Base-by-base conservation (phyloP, 2,329 filamentous ascomycete species). In the Claviceps sp. region DNA sequence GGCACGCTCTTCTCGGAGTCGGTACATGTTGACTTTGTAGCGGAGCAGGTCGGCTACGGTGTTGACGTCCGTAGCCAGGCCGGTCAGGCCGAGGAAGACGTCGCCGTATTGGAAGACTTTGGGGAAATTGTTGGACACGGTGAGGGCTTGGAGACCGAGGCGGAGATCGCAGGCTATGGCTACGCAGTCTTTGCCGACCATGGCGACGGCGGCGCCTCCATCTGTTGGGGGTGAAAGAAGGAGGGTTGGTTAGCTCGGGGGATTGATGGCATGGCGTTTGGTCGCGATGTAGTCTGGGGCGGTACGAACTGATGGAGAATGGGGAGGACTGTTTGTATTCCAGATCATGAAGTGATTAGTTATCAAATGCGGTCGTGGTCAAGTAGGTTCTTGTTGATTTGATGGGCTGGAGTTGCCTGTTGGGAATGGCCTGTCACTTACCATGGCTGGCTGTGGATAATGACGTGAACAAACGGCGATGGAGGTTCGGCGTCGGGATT, bases 1-100 rank as follows among this genome's bases (percentile, higher is more conserved):
- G 76, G 89, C 80, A 66, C 93, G 89, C 78, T 98, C 93, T 78
- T 98, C 93, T 65, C 93, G 88, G 64, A 98, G 82, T 59, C 93
- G 87, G 80, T 98, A 98, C 87, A 98, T 94, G 80, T 98, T 98
- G 70, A 95, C 88, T 79, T 98, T 98, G 83, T 95, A 97, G 66
- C 93, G 89, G 80, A 98, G 95, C 60, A 97, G 85, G 73, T 98
- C 91, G 62, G 85, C 86, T 60, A 98, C 91, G 61, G 91, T 97
- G 58, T 80, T 81, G 58, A 98, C 89, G 69, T 98, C 93, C 61
- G 93, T 98, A 55, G 93, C 93, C 49, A 98, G 86, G 52, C 93
- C 93, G 4, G 93, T 97, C 55, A 98, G 83, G 52, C 93, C 93
- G 38, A 98, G 86, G 72, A 94, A 96, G 62, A 93, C 88, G 55